Evolutionary conservation across 352 stramenopile species (phyloP).

Genomic region (Saprolegnia parasitica): DNA sequence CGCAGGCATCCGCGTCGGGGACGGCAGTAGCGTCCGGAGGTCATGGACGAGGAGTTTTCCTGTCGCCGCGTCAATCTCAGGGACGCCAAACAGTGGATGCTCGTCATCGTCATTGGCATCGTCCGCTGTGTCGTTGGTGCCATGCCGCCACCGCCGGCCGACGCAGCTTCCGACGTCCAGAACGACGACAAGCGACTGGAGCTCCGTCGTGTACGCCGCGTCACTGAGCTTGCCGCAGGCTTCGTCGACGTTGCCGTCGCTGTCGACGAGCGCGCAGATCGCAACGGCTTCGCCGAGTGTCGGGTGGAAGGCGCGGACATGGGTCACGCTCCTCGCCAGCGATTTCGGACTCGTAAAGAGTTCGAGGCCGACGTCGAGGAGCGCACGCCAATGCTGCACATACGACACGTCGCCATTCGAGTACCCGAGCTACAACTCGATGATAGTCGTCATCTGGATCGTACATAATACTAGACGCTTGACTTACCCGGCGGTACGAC

Average conservation of each 20-base stretch:
- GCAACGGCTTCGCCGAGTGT: conserved; percentile 7
- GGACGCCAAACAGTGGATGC: background rate
- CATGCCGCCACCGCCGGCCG: background rate
- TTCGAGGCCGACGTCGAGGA: conserved; percentile 8
- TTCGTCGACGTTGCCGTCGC: conserved; percentile 26
- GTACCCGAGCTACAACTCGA: conserved; percentile 15
- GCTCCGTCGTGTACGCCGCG: conserved; percentile 6
- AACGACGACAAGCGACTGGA: conserved; percentile 10
- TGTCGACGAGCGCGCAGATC: conserved; percentile 25
- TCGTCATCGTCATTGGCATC: background rate
- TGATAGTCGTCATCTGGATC: background rate
- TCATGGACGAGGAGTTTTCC: conserved; percentile 22
- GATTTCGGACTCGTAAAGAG: background rate
- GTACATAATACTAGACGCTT: too few species aligned
- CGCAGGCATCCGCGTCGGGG: background rate
- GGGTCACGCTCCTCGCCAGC: background rate
- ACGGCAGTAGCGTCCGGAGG: background rate
- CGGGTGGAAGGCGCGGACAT: conserved; percentile 26
- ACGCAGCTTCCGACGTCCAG: background rate
- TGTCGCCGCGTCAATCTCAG: conserved; percentile 21
- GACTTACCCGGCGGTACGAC: conserved; percentile 28
- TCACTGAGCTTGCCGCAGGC: conserved; percentile 28
- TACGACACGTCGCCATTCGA: conserved; percentile 24
- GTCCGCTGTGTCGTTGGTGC: too few species aligned
- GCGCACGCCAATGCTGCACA: conserved; percentile 24